A percentile compares a stretch with the other conserved stretches of the same genome.
Evolutionary conservation across 1,284 basidiomycete genomes (phyloP).

Genomic region (Gastroboletus turbinatus): DNA sequence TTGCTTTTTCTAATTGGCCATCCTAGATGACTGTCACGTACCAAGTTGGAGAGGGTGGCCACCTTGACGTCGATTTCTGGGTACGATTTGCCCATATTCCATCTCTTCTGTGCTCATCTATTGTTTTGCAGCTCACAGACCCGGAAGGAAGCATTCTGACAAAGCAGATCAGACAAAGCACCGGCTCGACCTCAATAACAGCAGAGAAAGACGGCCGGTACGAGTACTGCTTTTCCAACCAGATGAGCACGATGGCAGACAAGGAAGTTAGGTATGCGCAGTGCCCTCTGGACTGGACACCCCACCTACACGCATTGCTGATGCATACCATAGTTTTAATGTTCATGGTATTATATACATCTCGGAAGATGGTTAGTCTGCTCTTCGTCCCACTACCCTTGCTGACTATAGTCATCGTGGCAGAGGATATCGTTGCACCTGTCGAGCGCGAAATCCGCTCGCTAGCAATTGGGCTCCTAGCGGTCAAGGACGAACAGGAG

Average conservation of each 20-base stretch:
- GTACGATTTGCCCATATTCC: slow-evolving; percentile 42
- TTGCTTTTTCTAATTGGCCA: slow-evolving; percentile 3
- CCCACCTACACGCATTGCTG: background rate
- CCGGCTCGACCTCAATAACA: slow-evolving; percentile 87
- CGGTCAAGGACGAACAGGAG: slow-evolving; percentile 98
- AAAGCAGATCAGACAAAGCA: slow-evolving; percentile 84
- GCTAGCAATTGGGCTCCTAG: slow-evolving; percentile 80
- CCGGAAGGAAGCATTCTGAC: slow-evolving; percentile 69
- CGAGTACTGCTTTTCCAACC: slow-evolving; percentile 98
- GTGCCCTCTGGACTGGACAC: background rate
- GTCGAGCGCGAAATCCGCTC: slow-evolving; percentile 95
- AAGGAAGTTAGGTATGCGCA: slow-evolving; percentile 84
- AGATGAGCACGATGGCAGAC: slow-evolving; percentile 93
- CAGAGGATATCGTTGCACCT: slow-evolving; percentile 79
- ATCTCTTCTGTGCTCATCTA: background rate
- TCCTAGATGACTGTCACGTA: slow-evolving; percentile 97
- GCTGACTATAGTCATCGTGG: slow-evolving; percentile 15
- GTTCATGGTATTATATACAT: slow-evolving; percentile 97
- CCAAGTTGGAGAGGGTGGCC: slow-evolving; percentile 95
- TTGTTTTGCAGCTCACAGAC: slow-evolving; percentile 64
- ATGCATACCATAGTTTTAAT: slow-evolving; percentile 75
- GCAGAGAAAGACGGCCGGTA: slow-evolving; percentile 86
- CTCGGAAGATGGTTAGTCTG: slow-evolving; percentile 71
- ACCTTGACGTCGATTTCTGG: slow-evolving; percentile 96
- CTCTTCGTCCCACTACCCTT: slow-evolving; percentile 7